Evolutionary conservation across 176 grass and related monocot species (phyloP), one percentile per base, ranked within the genome.

Genomic region (Carex kokanica): DNA sequence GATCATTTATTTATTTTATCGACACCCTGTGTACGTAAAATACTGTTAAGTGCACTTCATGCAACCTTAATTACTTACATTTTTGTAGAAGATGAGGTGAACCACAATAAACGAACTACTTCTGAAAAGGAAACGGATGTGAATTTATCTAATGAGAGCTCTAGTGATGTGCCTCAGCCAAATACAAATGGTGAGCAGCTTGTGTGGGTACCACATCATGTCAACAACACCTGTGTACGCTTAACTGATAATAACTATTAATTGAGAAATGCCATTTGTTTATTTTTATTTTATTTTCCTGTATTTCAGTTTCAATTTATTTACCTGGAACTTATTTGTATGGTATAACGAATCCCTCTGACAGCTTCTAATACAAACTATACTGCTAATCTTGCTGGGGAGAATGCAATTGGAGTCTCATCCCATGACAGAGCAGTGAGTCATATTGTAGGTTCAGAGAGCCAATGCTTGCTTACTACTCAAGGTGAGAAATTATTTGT

Each of bases 41-140:
- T 52, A 74, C n/a, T 24, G 45, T 25, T 3, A 47, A 52, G 71
- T 52, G 45, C 43, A 51, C 71, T 25, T 15, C n/a, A 27, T 51
- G 10, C 11, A 51, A 74, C 43, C 11, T 52, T 74, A 74, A 38
- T 38, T 38, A 38, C 3, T 49, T 52, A n/a, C 71, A 74, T 74
- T 74, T 74, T 23, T 74, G 71, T 45, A 74, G 71, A 10, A 74
- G 71, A 74, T 52, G n/a, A 74, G 25, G 71, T 52, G 43, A 52
- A 74, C 71, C 8, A 25, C 20, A 15, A 74, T 25, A 10, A 45
- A 25, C 8, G 10, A n/a, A 23, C 71, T 52, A 25, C 20, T 70
- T 8, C 34, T 70, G 34, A 18, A 74, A 49, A 49, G 20, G 43
- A 73, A 51, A 49, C 24, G 3, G 40, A 74, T 25, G 70, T 74